Conservation (phyloP, 78 protist genomes). For the Acrasis kona region DNA sequence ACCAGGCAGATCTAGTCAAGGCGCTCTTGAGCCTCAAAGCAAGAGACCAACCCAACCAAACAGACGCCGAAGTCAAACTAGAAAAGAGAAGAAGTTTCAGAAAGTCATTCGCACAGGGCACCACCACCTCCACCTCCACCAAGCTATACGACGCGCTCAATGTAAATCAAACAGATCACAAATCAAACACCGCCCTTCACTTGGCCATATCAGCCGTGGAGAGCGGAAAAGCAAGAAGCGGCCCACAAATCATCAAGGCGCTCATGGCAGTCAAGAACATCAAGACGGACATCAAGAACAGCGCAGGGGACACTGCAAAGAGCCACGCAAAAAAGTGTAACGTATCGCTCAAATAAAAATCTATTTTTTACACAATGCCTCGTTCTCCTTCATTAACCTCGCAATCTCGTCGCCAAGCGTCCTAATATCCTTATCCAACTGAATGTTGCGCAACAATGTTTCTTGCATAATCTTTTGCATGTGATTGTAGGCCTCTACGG, state of each 20-base stretch:
- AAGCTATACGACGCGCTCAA: not conserved
- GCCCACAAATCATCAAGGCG: no score
- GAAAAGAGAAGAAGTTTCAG: not conserved
- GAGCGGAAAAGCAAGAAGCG: no score
- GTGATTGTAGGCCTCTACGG: not conserved
- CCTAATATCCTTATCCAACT: not conserved
- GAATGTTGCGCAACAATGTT: slow-evolving; percentile 1
- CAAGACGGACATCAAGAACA: no score
- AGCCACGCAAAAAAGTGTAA: no score
- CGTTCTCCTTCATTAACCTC: not conserved
- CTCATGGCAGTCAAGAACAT: no score
- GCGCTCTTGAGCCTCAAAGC: not conserved
- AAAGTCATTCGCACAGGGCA: not conserved
- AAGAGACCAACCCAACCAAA: not conserved
- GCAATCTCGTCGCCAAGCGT: not conserved
- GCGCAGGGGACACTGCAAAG: no score
- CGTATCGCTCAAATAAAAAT: no score
- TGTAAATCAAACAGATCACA: not conserved
- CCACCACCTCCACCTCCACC: not conserved
- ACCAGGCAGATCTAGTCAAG: not conserved
- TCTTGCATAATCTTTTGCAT: not conserved
- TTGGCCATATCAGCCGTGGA: no score
- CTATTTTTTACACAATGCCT: no score
- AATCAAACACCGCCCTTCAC: no score
- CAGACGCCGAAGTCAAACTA: not conserved